These are phyloP conservation scores for Dactylonectria estremocensis DNA, from an alignment of 2,329 filamentous ascomycete genomes.

Conservation along the genomic window DNA sequence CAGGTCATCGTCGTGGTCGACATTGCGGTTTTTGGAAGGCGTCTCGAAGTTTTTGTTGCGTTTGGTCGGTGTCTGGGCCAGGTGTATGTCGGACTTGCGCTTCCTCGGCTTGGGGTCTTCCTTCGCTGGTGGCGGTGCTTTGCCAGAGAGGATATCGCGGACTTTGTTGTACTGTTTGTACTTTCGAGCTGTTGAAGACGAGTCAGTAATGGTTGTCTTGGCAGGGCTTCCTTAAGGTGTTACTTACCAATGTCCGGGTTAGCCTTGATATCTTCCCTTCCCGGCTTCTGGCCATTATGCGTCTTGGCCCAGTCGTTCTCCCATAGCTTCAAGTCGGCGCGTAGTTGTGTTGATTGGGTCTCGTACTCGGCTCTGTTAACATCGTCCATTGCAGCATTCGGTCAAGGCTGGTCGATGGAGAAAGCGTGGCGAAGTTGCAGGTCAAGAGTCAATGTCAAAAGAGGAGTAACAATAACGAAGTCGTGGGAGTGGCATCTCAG, in stretches of 20 bases:
- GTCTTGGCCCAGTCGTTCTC: conserved; percentile 76
- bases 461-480: conserved; percentile 5
- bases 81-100: conserved; percentile 56
- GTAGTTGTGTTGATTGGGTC: conserved; percentile 67
- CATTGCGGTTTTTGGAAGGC: conserved; percentile 58
- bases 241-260: conserved; percentile 78
- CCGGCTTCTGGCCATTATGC: conserved; percentile 78
- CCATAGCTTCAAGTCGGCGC: conserved; percentile 81
- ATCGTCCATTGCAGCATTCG: conserved; percentile 61
- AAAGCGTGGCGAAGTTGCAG: not conserved
- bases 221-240: rapidly evolving
- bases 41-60: conserved; percentile 63
- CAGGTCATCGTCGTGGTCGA: conserved; percentile 57
- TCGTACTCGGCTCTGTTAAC: conserved; percentile 62
- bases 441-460: not conserved
- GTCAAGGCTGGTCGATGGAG: not conserved
- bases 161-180: conserved; percentile 83
- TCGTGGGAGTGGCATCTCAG: conserved; percentile 19
- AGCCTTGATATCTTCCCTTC: conserved; percentile 82
- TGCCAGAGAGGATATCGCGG: conserved; percentile 72
- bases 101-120: conserved; percentile 57
- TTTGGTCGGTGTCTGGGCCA: conserved; percentile 67
- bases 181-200: conserved; percentile 69
- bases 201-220: conserved; percentile 1
- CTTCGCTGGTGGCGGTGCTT: conserved; percentile 60